Evolutionary conservation across 306 rosid species (phyloP).

Genomic region (Potentilla sterilis): DNA sequence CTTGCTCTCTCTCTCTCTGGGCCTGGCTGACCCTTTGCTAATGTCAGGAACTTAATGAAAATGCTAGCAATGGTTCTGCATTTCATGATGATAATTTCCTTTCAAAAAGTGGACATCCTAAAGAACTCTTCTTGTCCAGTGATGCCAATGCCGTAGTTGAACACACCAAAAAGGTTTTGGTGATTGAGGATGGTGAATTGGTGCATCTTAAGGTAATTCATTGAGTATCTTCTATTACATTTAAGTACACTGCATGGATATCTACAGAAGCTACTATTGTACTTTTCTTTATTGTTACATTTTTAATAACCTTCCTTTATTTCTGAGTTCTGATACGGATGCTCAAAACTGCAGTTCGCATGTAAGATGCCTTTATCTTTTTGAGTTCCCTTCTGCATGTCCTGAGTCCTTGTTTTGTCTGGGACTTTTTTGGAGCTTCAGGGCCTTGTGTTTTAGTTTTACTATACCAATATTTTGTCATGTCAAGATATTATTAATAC

Average conservation of each 20-base stretch:
- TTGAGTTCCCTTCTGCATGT: not conserved
- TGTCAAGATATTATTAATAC: not conserved
- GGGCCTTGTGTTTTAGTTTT: not conserved
- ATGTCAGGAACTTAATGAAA: constrained; percentile 69
- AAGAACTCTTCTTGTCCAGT: constrained; percentile 90
- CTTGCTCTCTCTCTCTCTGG: not conserved
- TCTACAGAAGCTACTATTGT: not conserved
- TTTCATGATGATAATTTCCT: constrained; percentile 79
- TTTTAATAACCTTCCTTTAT: not conserved
- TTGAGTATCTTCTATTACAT: not conserved
- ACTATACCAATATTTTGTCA: not conserved
- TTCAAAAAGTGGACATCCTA: constrained; percentile 71
- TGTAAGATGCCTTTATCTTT: not conserved
- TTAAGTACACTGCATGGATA: not conserved
- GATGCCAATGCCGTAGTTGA: constrained; percentile 95
- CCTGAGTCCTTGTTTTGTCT: not conserved
- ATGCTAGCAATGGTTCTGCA: constrained; percentile 58
- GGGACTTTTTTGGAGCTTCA: not conserved
- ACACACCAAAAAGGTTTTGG: constrained; percentile 90
- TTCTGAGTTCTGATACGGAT: not conserved
- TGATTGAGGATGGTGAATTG: constrained; percentile 95
- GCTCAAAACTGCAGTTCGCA: not conserved
- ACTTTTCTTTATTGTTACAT: not conserved
- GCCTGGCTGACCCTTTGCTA: constrained; percentile 22
- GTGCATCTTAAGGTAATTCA: constrained; percentile 84